These are phyloP conservation scores for Arxiozyma slooffiae DNA, from an alignment of 1,139 yeast species.

Conservation along the genomic window DNA sequence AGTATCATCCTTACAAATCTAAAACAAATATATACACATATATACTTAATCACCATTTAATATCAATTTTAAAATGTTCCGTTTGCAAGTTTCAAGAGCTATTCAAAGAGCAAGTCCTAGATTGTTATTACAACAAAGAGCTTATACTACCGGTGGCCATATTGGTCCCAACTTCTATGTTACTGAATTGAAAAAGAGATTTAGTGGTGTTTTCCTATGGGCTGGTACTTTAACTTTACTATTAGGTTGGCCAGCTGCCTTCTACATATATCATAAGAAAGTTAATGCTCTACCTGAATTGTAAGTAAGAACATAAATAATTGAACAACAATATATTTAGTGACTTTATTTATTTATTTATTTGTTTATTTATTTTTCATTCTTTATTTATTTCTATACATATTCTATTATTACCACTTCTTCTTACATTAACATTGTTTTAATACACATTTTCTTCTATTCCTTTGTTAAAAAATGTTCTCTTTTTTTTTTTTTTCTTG, in stretches of 20 bases:
- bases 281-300: not conserved
- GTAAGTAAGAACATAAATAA: not conserved
- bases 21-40: not conserved
- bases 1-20: not conserved
- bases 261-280: slow-evolving; percentile 7
- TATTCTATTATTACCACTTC: not conserved
- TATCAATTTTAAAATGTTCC: not conserved
- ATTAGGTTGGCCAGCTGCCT: slow-evolving; percentile 25
- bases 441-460: too few species aligned
- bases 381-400: not conserved
- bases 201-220: slow-evolving; percentile 15
- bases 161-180: slow-evolving; percentile 18
- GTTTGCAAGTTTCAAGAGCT: not conserved
- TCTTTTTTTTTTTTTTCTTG: too few species aligned
- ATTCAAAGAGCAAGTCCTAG: not conserved
- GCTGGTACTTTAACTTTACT: slow-evolving; percentile 13
- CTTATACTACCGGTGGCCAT: slow-evolving; percentile 6
- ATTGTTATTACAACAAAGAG: slow-evolving; percentile 2
- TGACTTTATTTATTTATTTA: too few species aligned
- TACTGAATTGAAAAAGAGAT: slow-evolving; percentile 18
- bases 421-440: not conserved
- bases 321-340: too few species aligned
- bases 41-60: not conserved
- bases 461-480: too few species aligned
- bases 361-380: too few species aligned